phyloP scores from a whole-genome alignment of 2,329 filamentous ascomycete species.

The Rhynchosporium graminicola region DNA sequence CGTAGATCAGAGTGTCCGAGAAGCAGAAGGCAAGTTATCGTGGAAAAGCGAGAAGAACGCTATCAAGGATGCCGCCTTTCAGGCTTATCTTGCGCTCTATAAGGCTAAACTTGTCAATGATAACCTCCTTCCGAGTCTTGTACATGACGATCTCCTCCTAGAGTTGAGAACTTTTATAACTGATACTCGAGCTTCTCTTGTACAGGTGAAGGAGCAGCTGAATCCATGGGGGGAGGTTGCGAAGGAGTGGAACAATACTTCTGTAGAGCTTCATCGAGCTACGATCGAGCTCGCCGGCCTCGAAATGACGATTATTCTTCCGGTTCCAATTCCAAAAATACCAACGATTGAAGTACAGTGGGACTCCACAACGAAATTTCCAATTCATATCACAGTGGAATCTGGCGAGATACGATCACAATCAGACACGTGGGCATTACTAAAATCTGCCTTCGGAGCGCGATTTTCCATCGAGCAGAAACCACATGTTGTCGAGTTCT shows the following conservation, averaged over 20 bases:
- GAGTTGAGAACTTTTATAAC: constrained; percentile 58
- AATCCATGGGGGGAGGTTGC: constrained; percentile 45
- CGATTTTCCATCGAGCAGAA: constrained; percentile 29
- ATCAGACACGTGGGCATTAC: constrained; percentile 30
- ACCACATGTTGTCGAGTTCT: constrained; percentile 30
- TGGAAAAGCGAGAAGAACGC: constrained; percentile 68
- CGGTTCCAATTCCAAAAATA: constrained; percentile 27
- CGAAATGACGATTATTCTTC: constrained; percentile 29
- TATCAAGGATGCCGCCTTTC: constrained; percentile 73
- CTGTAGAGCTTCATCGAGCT: constrained; percentile 60
- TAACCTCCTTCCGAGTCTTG: constrained; percentile 65
- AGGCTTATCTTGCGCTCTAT: constrained; percentile 73
- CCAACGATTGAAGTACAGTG: constrained; percentile 35
- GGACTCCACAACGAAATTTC: constrained; percentile 34
- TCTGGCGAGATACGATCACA: constrained; percentile 37
- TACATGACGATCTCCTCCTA: constrained; percentile 41
- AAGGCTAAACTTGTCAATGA: constrained; percentile 73
- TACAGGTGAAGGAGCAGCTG: constrained; percentile 39
- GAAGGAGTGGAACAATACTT: constrained; percentile 36
- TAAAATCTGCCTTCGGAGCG: constrained; percentile 31
- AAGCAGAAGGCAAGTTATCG: constrained; percentile 48
- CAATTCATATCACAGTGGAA: constrained; percentile 45
- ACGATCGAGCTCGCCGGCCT: constrained; percentile 42
- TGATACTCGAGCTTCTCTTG: constrained; percentile 44
- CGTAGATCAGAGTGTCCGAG: constrained; percentile 63